phyloP scores from a whole-genome alignment of 2,329 filamentous ascomycete genomes.

The Trichoderma asperellum region DNA sequence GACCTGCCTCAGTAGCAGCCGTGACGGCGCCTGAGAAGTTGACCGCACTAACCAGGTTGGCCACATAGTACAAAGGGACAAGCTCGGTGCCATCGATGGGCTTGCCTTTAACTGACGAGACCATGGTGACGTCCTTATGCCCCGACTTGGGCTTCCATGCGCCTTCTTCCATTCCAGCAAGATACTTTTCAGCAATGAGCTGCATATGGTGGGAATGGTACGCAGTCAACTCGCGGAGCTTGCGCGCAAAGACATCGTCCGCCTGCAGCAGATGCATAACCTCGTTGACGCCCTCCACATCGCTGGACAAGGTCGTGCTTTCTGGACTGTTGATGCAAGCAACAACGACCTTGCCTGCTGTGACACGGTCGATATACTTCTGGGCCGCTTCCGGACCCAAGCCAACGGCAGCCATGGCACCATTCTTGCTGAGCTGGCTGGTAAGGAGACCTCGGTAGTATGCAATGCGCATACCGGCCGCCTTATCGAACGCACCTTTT shows the following conservation, averaged over 20 bases:
- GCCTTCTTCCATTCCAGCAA: not conserved
- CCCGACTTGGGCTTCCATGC: not conserved
- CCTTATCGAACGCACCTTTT: not conserved
- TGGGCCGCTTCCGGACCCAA: slow-evolving; percentile 2
- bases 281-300: slow-evolving; percentile 12
- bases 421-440: slow-evolving; percentile 16
- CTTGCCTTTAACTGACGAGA: not conserved
- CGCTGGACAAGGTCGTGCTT: slow-evolving; percentile 18
- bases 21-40: not conserved
- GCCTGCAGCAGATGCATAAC: not conserved
- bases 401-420: slow-evolving; percentile 25
- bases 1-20: not conserved
- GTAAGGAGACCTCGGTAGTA: slow-evolving; percentile 24
- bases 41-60: not conserved
- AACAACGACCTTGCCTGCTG: slow-evolving; percentile 13
- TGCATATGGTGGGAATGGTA: slow-evolving; percentile 26
- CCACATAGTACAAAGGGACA: not conserved
- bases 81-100: not conserved
- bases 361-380: slow-evolving; percentile 11
- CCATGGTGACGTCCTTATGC: not conserved
- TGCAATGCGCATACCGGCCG: slow-evolving; percentile 5
- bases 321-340: slow-evolving; percentile 25
- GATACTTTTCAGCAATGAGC: slow-evolving; percentile 18
- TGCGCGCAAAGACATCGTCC: slow-evolving; percentile 15
- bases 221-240: slow-evolving; percentile 20